phyloP scores from a whole-genome alignment of 768 basidiomycete genomes.

The Rubroboletus pulcherrimus region DNA sequence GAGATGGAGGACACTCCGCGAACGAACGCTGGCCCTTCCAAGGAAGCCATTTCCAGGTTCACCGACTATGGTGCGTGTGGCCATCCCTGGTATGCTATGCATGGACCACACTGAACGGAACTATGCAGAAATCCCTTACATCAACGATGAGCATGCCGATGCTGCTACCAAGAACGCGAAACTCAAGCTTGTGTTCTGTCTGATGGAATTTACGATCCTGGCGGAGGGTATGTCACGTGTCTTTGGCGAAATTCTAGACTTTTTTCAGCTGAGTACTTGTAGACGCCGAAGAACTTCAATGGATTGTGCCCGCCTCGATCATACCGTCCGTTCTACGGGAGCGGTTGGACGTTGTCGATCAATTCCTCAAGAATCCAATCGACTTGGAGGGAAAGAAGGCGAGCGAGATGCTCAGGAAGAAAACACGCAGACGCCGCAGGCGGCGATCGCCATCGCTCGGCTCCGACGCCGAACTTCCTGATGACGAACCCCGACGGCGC shows the following conservation, averaged over 20 bases:
- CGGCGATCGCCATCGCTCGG: slow-evolving; percentile 48
- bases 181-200: slow-evolving; percentile 80
- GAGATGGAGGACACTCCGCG: slow-evolving; percentile 31
- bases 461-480: slow-evolving; percentile 36
- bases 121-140: slow-evolving; percentile 68
- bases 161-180: slow-evolving; percentile 75
- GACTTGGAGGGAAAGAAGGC: slow-evolving; percentile 77
- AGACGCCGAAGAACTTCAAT: slow-evolving; percentile 75
- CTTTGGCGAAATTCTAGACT: background rate
- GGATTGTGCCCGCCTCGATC: slow-evolving; percentile 78
- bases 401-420: slow-evolving; percentile 65
- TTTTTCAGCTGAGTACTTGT: slow-evolving; percentile 4
- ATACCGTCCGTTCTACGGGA: slow-evolving; percentile 63
- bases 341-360: slow-evolving; percentile 71
- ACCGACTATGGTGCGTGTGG: slow-evolving; percentile 65
- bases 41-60: slow-evolving; percentile 65
- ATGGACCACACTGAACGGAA: background rate
- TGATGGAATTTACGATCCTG: slow-evolving; percentile 65
- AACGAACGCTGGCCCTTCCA: slow-evolving; percentile 47
- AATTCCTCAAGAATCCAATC: slow-evolving; percentile 79
- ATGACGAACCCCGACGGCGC: slow-evolving; percentile 33
- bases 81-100: background rate
- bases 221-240: slow-evolving; percentile 54
- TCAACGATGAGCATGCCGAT: slow-evolving; percentile 68
- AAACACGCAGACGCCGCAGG: slow-evolving; percentile 48